A percentile compares a stretch with the other conserved stretches of the same genome.
Conservation (phyloP, 2,329 filamentous ascomycete species). For the Dryadomyces quercivorus region DNA sequence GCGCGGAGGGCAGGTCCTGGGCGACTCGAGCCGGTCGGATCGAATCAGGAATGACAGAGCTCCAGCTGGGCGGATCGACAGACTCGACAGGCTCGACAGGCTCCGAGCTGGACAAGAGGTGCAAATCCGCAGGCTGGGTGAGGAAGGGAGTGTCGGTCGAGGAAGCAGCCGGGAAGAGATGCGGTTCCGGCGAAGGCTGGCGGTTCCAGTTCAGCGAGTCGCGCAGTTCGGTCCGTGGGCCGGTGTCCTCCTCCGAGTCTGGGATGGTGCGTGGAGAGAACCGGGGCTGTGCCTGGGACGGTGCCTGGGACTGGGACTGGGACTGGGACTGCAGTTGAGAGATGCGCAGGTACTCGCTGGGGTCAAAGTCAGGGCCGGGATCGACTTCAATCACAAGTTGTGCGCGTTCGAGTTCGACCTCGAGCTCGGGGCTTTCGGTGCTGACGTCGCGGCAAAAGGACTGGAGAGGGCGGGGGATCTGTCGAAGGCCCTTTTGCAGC, state of each 20-base stretch:
- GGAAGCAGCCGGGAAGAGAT: neutral
- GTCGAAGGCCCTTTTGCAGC: neutral
- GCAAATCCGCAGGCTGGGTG: constrained; percentile 9
- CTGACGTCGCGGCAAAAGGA: constrained; percentile 3
- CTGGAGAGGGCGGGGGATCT: neutral
- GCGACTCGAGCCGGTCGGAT: neutral
- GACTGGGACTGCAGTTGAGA: neutral
- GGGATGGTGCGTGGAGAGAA: constrained; percentile 6
- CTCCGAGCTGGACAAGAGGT: neutral
- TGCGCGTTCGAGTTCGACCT: too few species aligned
- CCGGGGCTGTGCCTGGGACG: neutral
- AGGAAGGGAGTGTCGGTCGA: constrained; percentile 6
- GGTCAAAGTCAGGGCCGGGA: constrained; percentile 5
- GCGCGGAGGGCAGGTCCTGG: neutral
- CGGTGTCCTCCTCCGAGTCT: constrained; percentile 6
- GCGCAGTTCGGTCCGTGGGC: too few species aligned
- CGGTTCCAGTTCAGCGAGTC: too few species aligned
- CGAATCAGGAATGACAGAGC: constrained; percentile 1
- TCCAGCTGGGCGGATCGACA: neutral
- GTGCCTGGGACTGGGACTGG: neutral
- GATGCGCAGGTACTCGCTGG: neutral
- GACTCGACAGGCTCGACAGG: neutral
- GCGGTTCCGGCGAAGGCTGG: neutral
- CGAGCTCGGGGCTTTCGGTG: neutral
- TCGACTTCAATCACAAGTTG: constrained; percentile 1